Conservation (phyloP, 148 eudicot species). For the Diospyros kaki region DNA sequence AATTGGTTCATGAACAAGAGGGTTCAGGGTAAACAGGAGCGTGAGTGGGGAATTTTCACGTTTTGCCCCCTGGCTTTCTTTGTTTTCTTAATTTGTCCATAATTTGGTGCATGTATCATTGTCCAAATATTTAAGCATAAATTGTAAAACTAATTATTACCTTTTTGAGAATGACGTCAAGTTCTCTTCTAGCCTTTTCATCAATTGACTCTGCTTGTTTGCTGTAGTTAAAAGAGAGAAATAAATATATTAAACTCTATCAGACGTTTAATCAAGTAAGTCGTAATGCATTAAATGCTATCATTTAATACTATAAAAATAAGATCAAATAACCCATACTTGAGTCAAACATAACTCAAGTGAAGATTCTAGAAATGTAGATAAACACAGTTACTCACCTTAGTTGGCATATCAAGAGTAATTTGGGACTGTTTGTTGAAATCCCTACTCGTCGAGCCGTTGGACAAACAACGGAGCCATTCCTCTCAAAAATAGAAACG, state of each 20-base stretch:
- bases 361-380: not conserved
- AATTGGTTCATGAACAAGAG: too few species aligned
- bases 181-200: conserved; percentile 40
- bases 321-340: too few species aligned
- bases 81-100: too few species aligned
- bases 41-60: too few species aligned
- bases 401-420: conserved; percentile 27
- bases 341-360: not conserved
- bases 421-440: conserved; percentile 23
- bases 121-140: too few species aligned
- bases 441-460: conserved; percentile 39
- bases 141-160: conserved; percentile 13
- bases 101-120: too few species aligned
- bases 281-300: too few species aligned
- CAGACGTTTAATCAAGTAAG: not conserved
- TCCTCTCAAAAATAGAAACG: conserved; percentile 18
- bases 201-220: conserved; percentile 28
- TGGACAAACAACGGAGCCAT: conserved; percentile 33
- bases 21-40: too few species aligned
- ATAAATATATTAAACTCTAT: not conserved
- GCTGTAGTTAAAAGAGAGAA: conserved; percentile 8
- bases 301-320: too few species aligned
- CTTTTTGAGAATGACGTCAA: conserved; percentile 49
- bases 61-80: too few species aligned
- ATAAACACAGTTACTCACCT: conserved; percentile 18